phyloP scores from a whole-genome alignment of 2,329 filamentous ascomycete species.

The Phyllosticta citribraziliensis region DNA sequence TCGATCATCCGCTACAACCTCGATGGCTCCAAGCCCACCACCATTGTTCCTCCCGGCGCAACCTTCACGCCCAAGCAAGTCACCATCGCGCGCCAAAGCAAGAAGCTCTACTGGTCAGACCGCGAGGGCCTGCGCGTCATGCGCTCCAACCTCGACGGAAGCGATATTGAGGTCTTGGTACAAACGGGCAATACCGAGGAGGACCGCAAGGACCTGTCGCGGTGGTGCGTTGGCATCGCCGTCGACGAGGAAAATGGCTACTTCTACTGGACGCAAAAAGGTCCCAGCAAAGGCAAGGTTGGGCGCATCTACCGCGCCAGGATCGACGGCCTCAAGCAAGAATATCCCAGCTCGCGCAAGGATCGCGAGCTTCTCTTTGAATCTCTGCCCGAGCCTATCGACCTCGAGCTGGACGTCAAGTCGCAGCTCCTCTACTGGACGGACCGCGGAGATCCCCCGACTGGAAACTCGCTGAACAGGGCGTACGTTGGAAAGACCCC shows the following conservation, averaged over 20 bases:
- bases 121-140: constrained; percentile 33
- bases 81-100: constrained; percentile 20
- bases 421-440: constrained; percentile 47
- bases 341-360: constrained; percentile 25
- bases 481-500: constrained; percentile 11
- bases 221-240: constrained; percentile 49
- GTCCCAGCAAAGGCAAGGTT: constrained; percentile 38
- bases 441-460: constrained; percentile 48
- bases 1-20: constrained; percentile 37
- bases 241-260: constrained; percentile 34
- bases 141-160: constrained; percentile 28
- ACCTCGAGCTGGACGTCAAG: constrained; percentile 45
- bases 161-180: constrained; percentile 29
- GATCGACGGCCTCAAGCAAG: constrained; percentile 29
- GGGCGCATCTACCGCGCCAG: constrained; percentile 46
- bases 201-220: constrained; percentile 21
- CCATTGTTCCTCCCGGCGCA: constrained; percentile 34
- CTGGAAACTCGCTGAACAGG: constrained; percentile 45
- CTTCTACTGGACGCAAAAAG: constrained; percentile 55
- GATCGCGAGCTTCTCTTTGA: constrained; percentile 37
- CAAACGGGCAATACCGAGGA: constrained; percentile 21
- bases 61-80: constrained; percentile 43
- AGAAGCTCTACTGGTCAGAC: constrained; percentile 33
- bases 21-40: constrained; percentile 38
- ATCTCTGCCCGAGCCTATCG: constrained; percentile 41